Conservation (phyloP, 2,329 filamentous ascomycete genomes). For the Colletotrichum plurivorum region DNA sequence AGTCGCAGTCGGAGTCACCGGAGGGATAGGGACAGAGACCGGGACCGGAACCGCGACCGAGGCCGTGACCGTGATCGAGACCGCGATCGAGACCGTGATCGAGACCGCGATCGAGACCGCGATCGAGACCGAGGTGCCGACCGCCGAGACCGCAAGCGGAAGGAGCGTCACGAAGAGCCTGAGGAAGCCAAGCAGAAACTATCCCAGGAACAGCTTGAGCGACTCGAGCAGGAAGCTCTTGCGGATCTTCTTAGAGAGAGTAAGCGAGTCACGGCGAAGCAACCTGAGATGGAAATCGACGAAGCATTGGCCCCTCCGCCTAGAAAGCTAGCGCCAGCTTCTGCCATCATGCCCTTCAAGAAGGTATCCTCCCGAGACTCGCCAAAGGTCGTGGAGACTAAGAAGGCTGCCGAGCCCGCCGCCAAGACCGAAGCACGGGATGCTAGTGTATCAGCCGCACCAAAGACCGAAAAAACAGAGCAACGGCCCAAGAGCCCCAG, state of each 20-base stretch:
- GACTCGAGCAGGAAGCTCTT: slow-evolving; percentile 70
- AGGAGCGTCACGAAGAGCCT: slow-evolving; percentile 56
- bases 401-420: slow-evolving; percentile 52
- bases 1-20: slow-evolving; percentile 51
- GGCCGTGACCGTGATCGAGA: slow-evolving; percentile 47
- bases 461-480: slow-evolving; percentile 30
- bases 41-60: slow-evolving; percentile 46
- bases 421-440: slow-evolving; percentile 53
- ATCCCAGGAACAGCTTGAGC: slow-evolving; percentile 70
- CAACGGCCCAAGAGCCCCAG: slow-evolving; percentile 44
- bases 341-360: slow-evolving; percentile 71
- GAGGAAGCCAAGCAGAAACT: slow-evolving; percentile 67
- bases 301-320: slow-evolving; percentile 69
- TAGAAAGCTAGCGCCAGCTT: slow-evolving; percentile 65
- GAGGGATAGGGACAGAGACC: slow-evolving; percentile 58
- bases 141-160: slow-evolving; percentile 47
- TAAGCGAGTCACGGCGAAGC: slow-evolving; percentile 62
- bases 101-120: slow-evolving; percentile 47
- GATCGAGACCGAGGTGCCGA: slow-evolving; percentile 50
- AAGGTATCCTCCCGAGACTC: slow-evolving; percentile 56
- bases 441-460: slow-evolving; percentile 31
- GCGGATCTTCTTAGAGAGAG: slow-evolving; percentile 73
- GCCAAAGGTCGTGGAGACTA: slow-evolving; percentile 57
- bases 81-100: slow-evolving; percentile 44
- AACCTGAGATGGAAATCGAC: slow-evolving; percentile 69